Conservation (phyloP, 23 red algal species). For the Gracilaria domingensis region DNA sequence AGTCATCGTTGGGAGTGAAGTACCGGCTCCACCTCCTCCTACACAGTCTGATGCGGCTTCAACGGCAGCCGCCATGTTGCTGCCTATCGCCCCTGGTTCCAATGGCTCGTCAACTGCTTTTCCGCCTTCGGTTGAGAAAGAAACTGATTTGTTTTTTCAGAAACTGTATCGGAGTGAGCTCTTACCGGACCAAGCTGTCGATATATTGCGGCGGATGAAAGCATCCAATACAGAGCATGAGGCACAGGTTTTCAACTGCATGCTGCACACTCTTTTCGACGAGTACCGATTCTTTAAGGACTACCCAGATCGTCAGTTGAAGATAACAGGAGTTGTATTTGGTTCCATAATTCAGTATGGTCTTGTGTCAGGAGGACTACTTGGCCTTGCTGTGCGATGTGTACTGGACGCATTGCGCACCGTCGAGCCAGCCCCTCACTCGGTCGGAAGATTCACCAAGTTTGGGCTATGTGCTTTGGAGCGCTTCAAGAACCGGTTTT, state of each 20-base stretch:
- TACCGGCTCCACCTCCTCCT: not conserved
- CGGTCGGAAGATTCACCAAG: conserved; percentile 71
- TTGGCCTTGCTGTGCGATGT: conserved; percentile 77
- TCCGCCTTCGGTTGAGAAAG: conserved; percentile 79
- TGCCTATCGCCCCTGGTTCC: conserved; percentile 26
- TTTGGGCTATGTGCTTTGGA: conserved; percentile 90
- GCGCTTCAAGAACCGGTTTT: conserved; percentile 64
- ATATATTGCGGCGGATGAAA: conserved; percentile 62
- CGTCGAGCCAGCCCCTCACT: conserved; percentile 55
- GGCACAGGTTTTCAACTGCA: conserved; percentile 81
- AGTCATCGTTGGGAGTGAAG: conserved; percentile 45
- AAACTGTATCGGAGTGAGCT: conserved; percentile 69
- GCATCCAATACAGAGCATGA: conserved; percentile 61
- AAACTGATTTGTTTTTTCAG: conserved; percentile 84
- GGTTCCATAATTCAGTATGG: conserved; percentile 83
- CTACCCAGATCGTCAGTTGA: conserved; percentile 91
- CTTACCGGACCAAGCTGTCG: conserved; percentile 69
- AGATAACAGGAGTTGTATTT: conserved; percentile 91
- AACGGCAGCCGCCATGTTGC: conserved; percentile 65
- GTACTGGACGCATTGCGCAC: conserved; percentile 82
- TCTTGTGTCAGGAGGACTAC: conserved; percentile 64
- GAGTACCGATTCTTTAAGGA: conserved; percentile 96
- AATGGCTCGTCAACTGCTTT: conserved; percentile 54
- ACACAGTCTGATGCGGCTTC: conserved; percentile 40
- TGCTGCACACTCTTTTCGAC: conserved; percentile 98